These are phyloP conservation scores for Chlamydomonas eustigma DNA, from an alignment of 139 green algal genomes.

Conservation along the genomic window DNA sequence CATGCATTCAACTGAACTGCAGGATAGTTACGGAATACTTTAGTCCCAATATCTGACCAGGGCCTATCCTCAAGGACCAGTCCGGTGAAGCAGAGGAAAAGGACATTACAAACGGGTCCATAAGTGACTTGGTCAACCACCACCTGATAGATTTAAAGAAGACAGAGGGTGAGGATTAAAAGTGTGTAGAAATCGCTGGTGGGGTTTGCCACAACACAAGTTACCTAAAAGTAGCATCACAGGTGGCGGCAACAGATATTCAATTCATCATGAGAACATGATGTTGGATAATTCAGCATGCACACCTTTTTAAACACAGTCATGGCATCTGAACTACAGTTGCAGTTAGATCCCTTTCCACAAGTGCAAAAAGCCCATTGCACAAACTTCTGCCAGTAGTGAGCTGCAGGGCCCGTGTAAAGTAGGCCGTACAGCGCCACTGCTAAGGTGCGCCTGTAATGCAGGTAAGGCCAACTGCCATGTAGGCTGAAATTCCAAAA, in stretches of 20 bases:
- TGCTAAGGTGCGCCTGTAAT: conserved; percentile 36
- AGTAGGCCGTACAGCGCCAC: conserved; percentile 58
- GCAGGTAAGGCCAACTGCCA: background rate
- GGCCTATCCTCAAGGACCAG: conserved; percentile 23
- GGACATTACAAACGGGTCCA: conserved; percentile 62
- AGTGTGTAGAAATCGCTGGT: too few species aligned
- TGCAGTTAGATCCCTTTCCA: background rate
- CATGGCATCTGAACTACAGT: background rate
- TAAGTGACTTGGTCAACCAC: conserved; percentile 68
- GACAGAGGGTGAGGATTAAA: too few species aligned
- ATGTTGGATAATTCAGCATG: too few species aligned
- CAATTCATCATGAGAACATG: too few species aligned
- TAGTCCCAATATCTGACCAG: background rate
- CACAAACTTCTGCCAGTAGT: conserved; percentile 50
- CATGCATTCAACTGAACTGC: conserved; percentile 3
- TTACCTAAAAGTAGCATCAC: too few species aligned
- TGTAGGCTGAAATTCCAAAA: too few species aligned
- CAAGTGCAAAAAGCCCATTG: conserved; percentile 10
- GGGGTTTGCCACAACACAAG: too few species aligned
- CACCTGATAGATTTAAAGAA: too few species aligned
- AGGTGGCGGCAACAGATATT: too few species aligned
- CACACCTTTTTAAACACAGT: conserved; percentile 7
- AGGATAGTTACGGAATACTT: background rate
- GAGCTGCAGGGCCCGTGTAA: conserved; percentile 28
- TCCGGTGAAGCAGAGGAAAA: conserved; percentile 39